Percentiles rank a stretch among this genome's conserved stretches.
These are phyloP conservation scores for Centaurea solstitialis DNA, from an alignment of 129 eudicot species.

Conservation along the genomic window DNA sequence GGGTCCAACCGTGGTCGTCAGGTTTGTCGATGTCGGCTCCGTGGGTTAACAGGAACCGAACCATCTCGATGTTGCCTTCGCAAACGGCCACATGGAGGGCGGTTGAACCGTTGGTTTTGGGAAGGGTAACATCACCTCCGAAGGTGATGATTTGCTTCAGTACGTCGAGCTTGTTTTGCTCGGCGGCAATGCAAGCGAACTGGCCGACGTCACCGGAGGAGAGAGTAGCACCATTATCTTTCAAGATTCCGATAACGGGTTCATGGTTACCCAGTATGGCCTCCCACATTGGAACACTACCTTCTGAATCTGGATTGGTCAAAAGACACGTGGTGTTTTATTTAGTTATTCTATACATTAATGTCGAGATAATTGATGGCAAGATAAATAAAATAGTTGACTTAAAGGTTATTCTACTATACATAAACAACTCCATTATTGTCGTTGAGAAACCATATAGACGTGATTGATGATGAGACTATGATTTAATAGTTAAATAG, in stretches of 20 bases:
- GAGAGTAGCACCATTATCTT: conserved; percentile 59
- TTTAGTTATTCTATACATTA: neutral
- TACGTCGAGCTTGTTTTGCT: conserved; percentile 54
- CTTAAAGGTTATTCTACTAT: neutral
- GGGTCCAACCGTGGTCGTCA: conserved; percentile 81
- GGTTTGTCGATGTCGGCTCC: conserved; percentile 60
- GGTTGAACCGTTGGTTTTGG: conserved; percentile 62
- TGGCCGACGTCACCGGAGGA: conserved; percentile 64
- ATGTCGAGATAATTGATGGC: neutral
- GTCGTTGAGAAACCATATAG: neutral
- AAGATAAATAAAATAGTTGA: neutral
- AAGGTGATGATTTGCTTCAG: conserved; percentile 52
- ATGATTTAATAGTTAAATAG: neutral
- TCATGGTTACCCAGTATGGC: conserved; percentile 68
- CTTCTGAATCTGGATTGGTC: conserved; percentile 72
- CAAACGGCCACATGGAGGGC: conserved; percentile 97
- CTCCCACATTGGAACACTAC: conserved; percentile 93
- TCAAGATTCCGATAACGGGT: conserved; percentile 40
- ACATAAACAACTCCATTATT: conserved; percentile 1
- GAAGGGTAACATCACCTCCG: conserved; percentile 68
- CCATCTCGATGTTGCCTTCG: conserved; percentile 74
- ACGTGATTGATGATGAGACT: conserved; percentile 21
- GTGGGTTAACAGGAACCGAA: conserved; percentile 54
- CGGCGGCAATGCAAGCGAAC: conserved; percentile 77
- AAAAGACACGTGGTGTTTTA: conserved; percentile 4